Evolutionary conservation across 768 basidiomycete species (phyloP).

Genomic region (Termitomyces heimii): DNA sequence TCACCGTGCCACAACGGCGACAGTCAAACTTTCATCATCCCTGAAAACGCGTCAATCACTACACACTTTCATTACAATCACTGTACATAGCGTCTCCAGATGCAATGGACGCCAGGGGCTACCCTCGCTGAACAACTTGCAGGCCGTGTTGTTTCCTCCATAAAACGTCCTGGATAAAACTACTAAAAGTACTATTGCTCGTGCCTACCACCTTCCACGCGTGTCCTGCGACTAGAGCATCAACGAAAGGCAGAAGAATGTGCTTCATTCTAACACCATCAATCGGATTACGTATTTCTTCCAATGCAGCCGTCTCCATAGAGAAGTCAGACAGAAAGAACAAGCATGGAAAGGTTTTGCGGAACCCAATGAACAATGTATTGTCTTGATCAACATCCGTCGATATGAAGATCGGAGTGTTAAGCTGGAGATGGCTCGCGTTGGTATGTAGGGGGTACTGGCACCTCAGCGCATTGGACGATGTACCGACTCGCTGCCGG

Average conservation of each 20-base stretch:
- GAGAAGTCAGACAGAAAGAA: constrained; percentile 53
- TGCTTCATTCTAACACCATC: constrained; percentile 42
- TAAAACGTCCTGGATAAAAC: constrained; percentile 60
- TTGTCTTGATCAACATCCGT: constrained; percentile 45
- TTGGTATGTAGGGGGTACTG: constrained; percentile 29
- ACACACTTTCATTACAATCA: no score
- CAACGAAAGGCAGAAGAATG: constrained; percentile 58
- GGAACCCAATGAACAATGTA: constrained; percentile 38
- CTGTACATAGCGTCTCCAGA: background rate
- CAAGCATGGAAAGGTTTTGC: constrained; percentile 55
- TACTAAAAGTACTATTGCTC: constrained; percentile 70
- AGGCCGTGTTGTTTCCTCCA: constrained; percentile 55
- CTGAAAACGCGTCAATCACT: background rate
- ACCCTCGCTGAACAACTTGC: constrained; percentile 46
- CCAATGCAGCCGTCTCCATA: constrained; percentile 22
- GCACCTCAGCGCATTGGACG: constrained; percentile 25
- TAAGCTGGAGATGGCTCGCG: constrained; percentile 28
- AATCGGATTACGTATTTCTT: constrained; percentile 32
- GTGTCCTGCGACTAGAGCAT: constrained; percentile 61
- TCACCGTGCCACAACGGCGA: background rate
- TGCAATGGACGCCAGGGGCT: background rate
- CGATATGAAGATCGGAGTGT: constrained; percentile 59
- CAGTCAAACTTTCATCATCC: background rate
- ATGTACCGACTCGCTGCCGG: background rate
- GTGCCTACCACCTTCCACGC: constrained; percentile 62